Base-by-base conservation (phyloP, 306 rosid genomes). In the Prosopis cineraria region DNA sequence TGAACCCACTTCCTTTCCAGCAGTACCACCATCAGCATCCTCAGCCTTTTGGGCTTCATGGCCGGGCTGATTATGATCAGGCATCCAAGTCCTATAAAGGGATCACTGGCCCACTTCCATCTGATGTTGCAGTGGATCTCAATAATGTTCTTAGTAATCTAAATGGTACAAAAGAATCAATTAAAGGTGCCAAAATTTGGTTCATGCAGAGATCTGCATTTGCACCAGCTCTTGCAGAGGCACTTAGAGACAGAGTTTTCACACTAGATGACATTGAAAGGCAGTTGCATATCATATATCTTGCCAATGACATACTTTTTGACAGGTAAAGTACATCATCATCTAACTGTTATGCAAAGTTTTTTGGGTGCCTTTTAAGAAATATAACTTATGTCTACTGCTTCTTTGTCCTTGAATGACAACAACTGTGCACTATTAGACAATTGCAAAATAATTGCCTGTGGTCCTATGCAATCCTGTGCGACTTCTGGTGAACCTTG, bases 161-260 rank as follows among this genome's bases (percentile, higher is more conserved):
- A 58, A 93, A 89, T 78, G 98, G 99, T 80, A 92, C 99, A 45
- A 95, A 93, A 77, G 97, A 95, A 79, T 93, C 97, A 1, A 95
- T 95, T 59, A 95, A 91, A 82, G 90, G 98, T 43, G 96, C 98
- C 45, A 95, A 93, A 79, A 88, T 89, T 76, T 95, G 99, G 99
- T 95, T 95, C 93, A 90, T 91, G 93, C 98, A 93, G 90, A 87
- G 99, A 88, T 86, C 97, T 40, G 89, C 96, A 41, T 95, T 95
- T 75, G 96, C 99, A 20, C 98, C 98, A 4, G 96, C 99, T 62
- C 79, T 95, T 77, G 96, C 96, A 7, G 97, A 93, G 89, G 97
- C 93, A 45, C 97, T 93, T 68, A 81, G 94, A 78, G 99, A 95
- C 29, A 83, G 93, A 66, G 88, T 95, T n/a, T 93, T 86, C 73